A percentile compares a stretch with the other conserved stretches of the same genome.
These are phyloP conservation scores for Scedosporium dehoogii DNA, from an alignment of 2,329 filamentous ascomycete species.

Conservation along the genomic window DNA sequence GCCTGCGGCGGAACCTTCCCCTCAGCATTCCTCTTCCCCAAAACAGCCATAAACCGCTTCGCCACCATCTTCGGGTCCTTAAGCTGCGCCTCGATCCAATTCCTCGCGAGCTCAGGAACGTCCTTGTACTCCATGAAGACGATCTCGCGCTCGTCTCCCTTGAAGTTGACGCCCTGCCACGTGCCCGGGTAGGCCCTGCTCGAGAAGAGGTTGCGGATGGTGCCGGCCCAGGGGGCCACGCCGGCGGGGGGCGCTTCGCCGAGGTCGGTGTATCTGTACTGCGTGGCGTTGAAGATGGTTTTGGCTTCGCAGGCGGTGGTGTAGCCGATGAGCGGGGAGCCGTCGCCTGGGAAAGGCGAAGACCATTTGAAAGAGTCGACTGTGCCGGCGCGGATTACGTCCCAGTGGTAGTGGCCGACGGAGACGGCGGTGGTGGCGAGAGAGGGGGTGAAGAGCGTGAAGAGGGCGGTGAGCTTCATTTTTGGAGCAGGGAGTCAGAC, in stretches of 20 bases:
- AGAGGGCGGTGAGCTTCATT: constrained; percentile 3
- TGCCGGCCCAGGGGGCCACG: constrained; percentile 26
- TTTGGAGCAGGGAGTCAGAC: not conserved
- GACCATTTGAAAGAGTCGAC: constrained; percentile 30
- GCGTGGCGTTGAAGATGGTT: constrained; percentile 24
- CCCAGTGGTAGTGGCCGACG: constrained; percentile 1
- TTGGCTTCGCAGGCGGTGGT: constrained; percentile 21
- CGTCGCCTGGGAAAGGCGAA: constrained; percentile 24
- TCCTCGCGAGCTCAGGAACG: constrained; percentile 30
- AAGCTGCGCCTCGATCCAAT: constrained; percentile 37
- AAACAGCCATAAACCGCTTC: constrained; percentile 26
- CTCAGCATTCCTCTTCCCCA: constrained; percentile 26
- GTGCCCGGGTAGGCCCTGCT: constrained; percentile 36
- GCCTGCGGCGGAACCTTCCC: constrained; percentile 18
- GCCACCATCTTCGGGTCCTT: constrained; percentile 20
- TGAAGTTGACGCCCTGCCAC: constrained; percentile 41
- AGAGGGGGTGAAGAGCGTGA: not conserved
- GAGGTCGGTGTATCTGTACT: constrained; percentile 34
- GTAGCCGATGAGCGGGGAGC: not conserved
- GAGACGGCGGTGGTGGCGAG: not conserved
- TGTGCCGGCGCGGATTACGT: constrained; percentile 9
- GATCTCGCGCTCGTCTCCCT: constrained; percentile 37
- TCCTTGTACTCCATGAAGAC: constrained; percentile 35
- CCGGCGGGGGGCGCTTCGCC: constrained; percentile 25
- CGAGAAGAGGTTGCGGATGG: constrained; percentile 28